Percentiles rank a stretch among this genome's conserved stretches.
These are phyloP conservation scores for Phytophthora hibernalis DNA, from an alignment of 352 stramenopile species.

Conservation along the genomic window DNA sequence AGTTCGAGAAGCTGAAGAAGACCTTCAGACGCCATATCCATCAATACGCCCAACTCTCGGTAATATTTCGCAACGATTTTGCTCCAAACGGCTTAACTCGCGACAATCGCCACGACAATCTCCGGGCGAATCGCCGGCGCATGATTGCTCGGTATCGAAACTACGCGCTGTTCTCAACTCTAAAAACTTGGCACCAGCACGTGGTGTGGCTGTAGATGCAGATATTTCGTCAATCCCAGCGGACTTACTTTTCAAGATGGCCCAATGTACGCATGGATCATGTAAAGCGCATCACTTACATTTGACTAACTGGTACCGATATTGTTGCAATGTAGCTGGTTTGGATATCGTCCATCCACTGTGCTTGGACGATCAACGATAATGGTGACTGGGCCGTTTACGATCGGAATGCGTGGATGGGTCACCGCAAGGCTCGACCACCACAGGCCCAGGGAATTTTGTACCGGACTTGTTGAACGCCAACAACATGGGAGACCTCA, in stretches of 20 bases:
- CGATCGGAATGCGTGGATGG: constrained; percentile 19
- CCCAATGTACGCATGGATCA: constrained; percentile 10
- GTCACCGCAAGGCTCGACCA: constrained; percentile 7
- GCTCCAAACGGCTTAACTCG: constrained; percentile 20
- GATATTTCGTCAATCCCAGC: constrained; percentile 42
- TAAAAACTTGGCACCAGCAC: constrained; percentile 48
- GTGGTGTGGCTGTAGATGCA: constrained; percentile 55
- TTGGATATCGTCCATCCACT: constrained; percentile 11
- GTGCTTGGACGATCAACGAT: neutral
- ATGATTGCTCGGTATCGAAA: constrained; percentile 61
- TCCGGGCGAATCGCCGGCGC: constrained; percentile 37
- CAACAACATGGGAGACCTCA: constrained; percentile 11
- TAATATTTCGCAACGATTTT: constrained; percentile 52
- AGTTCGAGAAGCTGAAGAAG: constrained; percentile 30
- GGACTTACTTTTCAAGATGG: constrained; percentile 43
- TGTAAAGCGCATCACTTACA: neutral
- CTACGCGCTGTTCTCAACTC: constrained; percentile 37
- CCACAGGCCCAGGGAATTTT: constrained; percentile 11
- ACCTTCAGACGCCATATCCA: constrained; percentile 25
- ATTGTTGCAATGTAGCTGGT: neutral
- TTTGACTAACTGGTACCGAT: neutral
- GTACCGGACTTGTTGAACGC: constrained; percentile 5
- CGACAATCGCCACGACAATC: constrained; percentile 35
- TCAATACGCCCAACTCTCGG: constrained; percentile 31
- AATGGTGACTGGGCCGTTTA: neutral